Conservation (phyloP, 805 yeast species). For the Hanseniaspora lachancei region DNA sequence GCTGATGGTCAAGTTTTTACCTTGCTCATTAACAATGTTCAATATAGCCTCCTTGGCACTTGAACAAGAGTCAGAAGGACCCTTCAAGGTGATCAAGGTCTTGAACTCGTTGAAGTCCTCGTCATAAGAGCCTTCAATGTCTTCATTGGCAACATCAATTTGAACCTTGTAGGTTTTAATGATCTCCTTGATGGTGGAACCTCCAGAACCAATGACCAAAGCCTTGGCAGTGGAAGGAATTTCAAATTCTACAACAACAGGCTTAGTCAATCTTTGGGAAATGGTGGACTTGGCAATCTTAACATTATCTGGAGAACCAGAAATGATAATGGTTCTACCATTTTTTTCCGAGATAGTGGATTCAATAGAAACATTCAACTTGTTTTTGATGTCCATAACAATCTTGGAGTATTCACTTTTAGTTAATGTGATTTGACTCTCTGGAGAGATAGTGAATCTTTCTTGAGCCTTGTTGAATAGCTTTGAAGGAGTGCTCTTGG, state of each 20-base stretch:
- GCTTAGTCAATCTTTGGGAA: conserved; percentile 63
- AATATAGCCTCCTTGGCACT: conserved; percentile 58
- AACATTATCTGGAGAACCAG: conserved; percentile 59
- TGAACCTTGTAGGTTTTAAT: conserved; percentile 57
- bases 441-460: conserved; percentile 60
- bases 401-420: conserved; percentile 59
- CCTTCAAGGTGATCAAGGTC: conserved; percentile 56
- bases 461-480: conserved; percentile 47
- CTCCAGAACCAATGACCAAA: conserved; percentile 75
- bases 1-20: conserved; percentile 42
- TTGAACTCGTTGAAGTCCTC: conserved; percentile 48
- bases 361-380: conserved; percentile 57
- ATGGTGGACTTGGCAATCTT: conserved; percentile 61
- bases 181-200: conserved; percentile 68
- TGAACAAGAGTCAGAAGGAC: conserved; percentile 72
- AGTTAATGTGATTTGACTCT: conserved; percentile 50
- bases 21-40: conserved; percentile 62
- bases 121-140: conserved; percentile 29
- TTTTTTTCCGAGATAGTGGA: conserved; percentile 61
- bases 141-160: conserved; percentile 37
- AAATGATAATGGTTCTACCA: conserved; percentile 69
- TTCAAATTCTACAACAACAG: conserved; percentile 44
- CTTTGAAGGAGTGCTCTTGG: conserved; percentile 38
- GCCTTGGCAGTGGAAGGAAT: conserved; percentile 71
- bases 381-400: conserved; percentile 46